Evolutionary conservation across 2,329 filamentous ascomycete genomes (phyloP), one percentile per base, ranked within the genome.

Genomic region (Xylariaceae sp.): DNA sequence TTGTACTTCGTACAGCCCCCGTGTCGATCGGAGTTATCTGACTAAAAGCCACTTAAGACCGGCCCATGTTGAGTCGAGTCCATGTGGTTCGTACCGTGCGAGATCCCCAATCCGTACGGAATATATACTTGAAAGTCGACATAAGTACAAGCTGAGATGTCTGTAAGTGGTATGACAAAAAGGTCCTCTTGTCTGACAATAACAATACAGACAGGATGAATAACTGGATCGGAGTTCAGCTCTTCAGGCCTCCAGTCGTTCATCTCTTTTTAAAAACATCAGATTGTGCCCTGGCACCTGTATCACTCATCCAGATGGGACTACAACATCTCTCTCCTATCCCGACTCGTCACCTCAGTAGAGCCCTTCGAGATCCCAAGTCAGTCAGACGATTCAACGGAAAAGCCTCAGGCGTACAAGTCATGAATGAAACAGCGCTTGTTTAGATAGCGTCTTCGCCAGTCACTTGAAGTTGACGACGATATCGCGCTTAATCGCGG

Each of bases 361-460:
- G 8, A 62, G 23, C 23, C 59, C 60, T 62, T 60, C 23, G 47
- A 55, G 34, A 15, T 47, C 10, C 23, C 35, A 49, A 49, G 53
- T 62, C 34, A 62, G 60, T 51, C 6, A 52, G 37, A 48, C 37
- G n/a, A 35, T 52, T 53, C 15, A 52, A 17, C 30, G 18, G 18
- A 30, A 34, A 23, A n/a, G 47, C 7, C 30, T 30, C 7, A 50
- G 17, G 47, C 5, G n/a, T 23, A 48, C 2, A 17, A 48, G 37
- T 42, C 23, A 30, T 42, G 37, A 48, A 48, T 7, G n/a, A 50
- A 30, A 13, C 23, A 50, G 23, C 2, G 10, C 30, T 9, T 11
- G 39, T 18, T 18, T 18, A 30, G 6, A 13, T 10, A 7, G 18
- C 17, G 13, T 6, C 9, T 23, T 23, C 15, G 34, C 51, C 18